Conservation (phyloP, 2,329 filamentous ascomycete genomes). For the Metarhizium album region DNA sequence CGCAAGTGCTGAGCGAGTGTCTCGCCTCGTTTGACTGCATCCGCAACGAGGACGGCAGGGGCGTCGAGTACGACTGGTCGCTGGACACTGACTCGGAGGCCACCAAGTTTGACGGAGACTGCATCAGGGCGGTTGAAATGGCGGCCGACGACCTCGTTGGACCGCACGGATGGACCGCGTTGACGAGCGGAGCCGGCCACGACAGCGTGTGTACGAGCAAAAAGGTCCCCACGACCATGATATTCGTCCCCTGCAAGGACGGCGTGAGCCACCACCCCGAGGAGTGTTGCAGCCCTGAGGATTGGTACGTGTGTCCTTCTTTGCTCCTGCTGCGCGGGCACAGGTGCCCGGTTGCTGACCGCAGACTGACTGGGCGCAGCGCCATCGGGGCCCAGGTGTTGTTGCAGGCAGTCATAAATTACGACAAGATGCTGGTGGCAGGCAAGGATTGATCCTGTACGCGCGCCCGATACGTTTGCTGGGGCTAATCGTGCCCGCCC, state of each 20-base stretch:
- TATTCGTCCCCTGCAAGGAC: constrained; percentile 25
- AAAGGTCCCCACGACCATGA: constrained; percentile 26
- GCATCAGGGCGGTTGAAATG: constrained; percentile 51
- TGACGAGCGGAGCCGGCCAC: constrained; percentile 28
- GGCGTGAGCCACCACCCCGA: constrained; percentile 28
- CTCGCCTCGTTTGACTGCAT: constrained; percentile 14
- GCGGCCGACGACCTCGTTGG: constrained; percentile 45
- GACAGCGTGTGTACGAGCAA: constrained; percentile 26
- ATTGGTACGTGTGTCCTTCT: constrained; percentile 17
- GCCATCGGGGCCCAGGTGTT: constrained; percentile 18
- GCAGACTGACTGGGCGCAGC: constrained; percentile 7
- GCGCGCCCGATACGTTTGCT: too few species aligned
- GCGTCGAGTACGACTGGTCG: constrained; percentile 42
- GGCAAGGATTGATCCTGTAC: neutral
- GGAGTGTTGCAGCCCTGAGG: constrained; percentile 24
- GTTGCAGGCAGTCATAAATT: constrained; percentile 14
- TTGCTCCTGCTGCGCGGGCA: neutral
- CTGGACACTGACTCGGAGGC: constrained; percentile 50
- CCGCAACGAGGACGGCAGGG: constrained; percentile 16
- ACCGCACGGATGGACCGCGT: constrained; percentile 23
- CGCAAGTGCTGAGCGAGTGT: constrained; percentile 25
- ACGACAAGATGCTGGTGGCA: constrained; percentile 9
- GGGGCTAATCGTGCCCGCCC: too few species aligned
- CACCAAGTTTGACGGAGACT: constrained; percentile 53
- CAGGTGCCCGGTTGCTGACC: neutral